Conservation (phyloP, 805 yeast genomes). For the Ogataea corticis region DNA sequence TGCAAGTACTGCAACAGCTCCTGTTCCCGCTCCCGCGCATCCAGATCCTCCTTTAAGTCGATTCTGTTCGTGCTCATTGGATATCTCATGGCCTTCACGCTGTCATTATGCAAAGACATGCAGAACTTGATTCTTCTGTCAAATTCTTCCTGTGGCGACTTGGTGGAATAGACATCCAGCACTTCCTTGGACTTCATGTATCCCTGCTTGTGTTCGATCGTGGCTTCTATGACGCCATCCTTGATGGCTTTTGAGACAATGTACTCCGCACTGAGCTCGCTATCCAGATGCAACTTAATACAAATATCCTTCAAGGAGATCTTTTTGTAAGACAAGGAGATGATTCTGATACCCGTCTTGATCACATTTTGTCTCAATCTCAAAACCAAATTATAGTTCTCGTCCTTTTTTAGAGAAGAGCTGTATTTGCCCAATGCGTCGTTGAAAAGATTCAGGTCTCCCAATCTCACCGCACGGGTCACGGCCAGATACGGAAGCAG, state of each 20-base stretch:
- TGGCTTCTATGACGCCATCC: slow-evolving; percentile 96
- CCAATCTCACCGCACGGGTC: slow-evolving; percentile 87
- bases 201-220: slow-evolving; percentile 86
- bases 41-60: slow-evolving; percentile 52
- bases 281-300: slow-evolving; percentile 84
- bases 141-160: slow-evolving; percentile 81
- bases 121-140: slow-evolving; percentile 94
- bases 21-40: slow-evolving; percentile 57
- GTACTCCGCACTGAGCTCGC: slow-evolving; percentile 95
- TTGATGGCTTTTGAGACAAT: slow-evolving; percentile 95
- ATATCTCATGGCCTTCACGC: slow-evolving; percentile 93
- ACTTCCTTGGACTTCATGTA: slow-evolving; percentile 89
- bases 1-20: slow-evolving; percentile 39
- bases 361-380: slow-evolving; percentile 95
- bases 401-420: slow-evolving; percentile 65
- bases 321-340: slow-evolving; percentile 85
- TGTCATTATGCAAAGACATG: slow-evolving; percentile 84
- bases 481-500: slow-evolving; percentile 82
- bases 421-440: slow-evolving; percentile 67
- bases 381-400: slow-evolving; percentile 78
- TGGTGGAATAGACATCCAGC: slow-evolving; percentile 82
- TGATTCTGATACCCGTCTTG: slow-evolving; percentile 94
- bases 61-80: slow-evolving; percentile 59
- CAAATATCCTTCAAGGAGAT: slow-evolving; percentile 94
- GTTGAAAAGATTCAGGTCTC: slow-evolving; percentile 82